These are phyloP conservation scores for Puccinia triticina DNA, from an alignment of 1,284 basidiomycete species.

Conservation along the genomic window DNA sequence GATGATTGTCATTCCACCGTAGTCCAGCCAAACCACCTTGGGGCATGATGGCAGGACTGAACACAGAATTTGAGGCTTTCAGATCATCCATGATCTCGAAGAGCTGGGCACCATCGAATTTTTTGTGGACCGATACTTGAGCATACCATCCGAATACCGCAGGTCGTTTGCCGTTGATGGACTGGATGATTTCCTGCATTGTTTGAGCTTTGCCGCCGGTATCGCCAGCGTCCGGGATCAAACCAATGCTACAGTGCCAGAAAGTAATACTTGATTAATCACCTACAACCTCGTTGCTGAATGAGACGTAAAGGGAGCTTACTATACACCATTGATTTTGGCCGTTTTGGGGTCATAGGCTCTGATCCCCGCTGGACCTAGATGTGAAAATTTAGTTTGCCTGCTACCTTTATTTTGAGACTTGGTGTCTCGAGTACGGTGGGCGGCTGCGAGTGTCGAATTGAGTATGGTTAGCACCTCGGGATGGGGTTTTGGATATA, in stretches of 20 bases:
- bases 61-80: constrained; percentile 58
- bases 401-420: neutral
- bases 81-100: constrained; percentile 58
- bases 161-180: constrained; percentile 7
- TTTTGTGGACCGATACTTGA: constrained; percentile 58
- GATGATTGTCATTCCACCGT: neutral
- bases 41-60: constrained; percentile 59
- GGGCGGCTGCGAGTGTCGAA: neutral
- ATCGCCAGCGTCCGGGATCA: constrained; percentile 27
- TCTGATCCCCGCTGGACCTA: constrained; percentile 1
- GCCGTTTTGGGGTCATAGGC: neutral
- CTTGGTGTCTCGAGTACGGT: neutral
- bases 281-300: too few species aligned
- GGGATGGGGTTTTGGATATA: neutral
- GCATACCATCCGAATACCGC: constrained; percentile 57
- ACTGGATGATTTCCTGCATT: constrained; percentile 23
- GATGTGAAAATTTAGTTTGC: constrained; percentile 26
- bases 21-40: constrained; percentile 5
- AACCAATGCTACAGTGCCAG: neutral
- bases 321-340: constrained; percentile 10
- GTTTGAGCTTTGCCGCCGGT: constrained; percentile 22
- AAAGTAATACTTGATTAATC: neutral
- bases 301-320: neutral
- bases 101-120: constrained; percentile 59
- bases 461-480: neutral